Conservation (phyloP, 768 basidiomycete species). For the Mycena leptocephala region DNA sequence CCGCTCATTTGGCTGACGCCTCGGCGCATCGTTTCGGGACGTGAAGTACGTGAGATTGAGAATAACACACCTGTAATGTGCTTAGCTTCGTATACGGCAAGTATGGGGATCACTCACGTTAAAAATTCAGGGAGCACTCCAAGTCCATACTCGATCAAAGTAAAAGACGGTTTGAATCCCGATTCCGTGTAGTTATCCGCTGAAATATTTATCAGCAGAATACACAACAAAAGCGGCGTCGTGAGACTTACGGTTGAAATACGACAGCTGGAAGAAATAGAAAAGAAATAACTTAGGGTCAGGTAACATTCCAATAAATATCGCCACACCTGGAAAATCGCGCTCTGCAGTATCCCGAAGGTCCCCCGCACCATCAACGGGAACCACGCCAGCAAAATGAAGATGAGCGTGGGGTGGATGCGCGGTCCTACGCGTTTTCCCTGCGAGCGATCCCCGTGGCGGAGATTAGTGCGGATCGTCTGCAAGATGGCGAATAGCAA, state of each 20-base stretch:
- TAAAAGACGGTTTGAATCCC: slow-evolving; percentile 29
- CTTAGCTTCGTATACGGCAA: not conserved
- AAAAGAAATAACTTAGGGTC: not conserved
- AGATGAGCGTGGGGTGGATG: slow-evolving; percentile 26
- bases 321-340: not conserved
- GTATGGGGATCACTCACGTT: not conserved
- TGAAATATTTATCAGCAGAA: not conserved
- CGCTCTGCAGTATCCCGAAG: slow-evolving; percentile 24
- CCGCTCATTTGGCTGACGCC: not conserved
- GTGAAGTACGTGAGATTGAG: slow-evolving; percentile 12
- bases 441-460: slow-evolving; percentile 22
- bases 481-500: slow-evolving; percentile 45
- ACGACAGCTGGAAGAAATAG: slow-evolving; percentile 16
- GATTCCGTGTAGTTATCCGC: slow-evolving; percentile 18
- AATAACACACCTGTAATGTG: not conserved
- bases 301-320: not conserved
- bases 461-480: slow-evolving; percentile 44
- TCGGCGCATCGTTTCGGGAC: slow-evolving; percentile 3
- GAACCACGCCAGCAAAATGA: slow-evolving; percentile 29
- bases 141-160: slow-evolving; percentile 14
- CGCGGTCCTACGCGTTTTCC: not conserved
- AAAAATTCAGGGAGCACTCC: slow-evolving; percentile 25
- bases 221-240: not conserved
- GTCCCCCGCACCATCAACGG: slow-evolving; percentile 27
- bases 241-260: slow-evolving; percentile 29